phyloP scores from a whole-genome alignment of 805 yeast genomes.

The Nakazawaea wickerhamii region DNA sequence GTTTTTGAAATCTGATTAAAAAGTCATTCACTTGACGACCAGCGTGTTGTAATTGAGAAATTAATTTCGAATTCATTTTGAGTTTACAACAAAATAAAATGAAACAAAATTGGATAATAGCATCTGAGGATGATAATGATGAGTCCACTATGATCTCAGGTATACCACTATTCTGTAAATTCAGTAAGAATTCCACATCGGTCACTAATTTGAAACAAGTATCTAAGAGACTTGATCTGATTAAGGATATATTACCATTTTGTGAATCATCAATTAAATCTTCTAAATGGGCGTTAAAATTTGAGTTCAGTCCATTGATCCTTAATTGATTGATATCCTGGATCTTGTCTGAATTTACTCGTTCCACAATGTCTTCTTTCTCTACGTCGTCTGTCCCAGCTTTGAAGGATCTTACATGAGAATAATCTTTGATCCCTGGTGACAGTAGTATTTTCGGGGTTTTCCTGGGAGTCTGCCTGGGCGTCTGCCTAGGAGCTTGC shows the following conservation, averaged over 20 bases:
- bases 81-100: conserved; percentile 9
- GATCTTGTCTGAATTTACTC: conserved; percentile 11
- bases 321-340: conserved; percentile 25
- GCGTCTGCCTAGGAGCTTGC: too few species aligned
- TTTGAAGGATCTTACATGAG: not conserved
- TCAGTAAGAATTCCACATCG: conserved; percentile 17
- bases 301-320: conserved; percentile 27
- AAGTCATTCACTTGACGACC: not conserved
- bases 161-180: conserved; percentile 15
- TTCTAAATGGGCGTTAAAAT: conserved; percentile 16
- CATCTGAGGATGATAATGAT: conserved; percentile 8
- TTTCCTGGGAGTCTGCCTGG: too few species aligned
- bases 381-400: not conserved
- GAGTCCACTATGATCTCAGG: conserved; percentile 10
- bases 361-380: too few species aligned
- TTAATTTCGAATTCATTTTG: conserved; percentile 14
- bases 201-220: conserved; percentile 19
- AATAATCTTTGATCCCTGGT: not conserved
- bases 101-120: conserved; percentile 4
- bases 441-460: too few species aligned
- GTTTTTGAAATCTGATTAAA: not conserved
- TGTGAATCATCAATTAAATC: conserved; percentile 12
- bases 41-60: conserved; percentile 5
- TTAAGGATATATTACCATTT: conserved; percentile 16
- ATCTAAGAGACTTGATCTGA: conserved; percentile 21